Base-by-base conservation (phyloP, 2,329 filamentous ascomycete species). In the Nothophaeocryptopus gaeumannii region DNA sequence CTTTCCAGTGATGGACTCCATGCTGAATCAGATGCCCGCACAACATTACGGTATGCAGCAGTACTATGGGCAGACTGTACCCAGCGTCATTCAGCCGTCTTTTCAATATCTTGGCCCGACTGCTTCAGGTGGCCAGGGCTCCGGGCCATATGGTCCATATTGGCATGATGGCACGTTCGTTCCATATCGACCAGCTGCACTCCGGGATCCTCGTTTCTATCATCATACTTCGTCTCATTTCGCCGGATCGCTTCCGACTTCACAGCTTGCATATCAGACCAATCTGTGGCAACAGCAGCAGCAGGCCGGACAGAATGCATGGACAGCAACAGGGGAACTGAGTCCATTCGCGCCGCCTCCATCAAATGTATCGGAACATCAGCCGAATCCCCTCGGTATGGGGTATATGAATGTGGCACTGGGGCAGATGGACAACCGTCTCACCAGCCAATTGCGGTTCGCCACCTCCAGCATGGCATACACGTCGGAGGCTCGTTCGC, bases 161-260 rank as follows among this genome's bases (percentile, higher is more conserved):
- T 84, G 80, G 79, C 79, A 81, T 14, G 78, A 83, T 70, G 81
- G 80, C n/a, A 79, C 75, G 8, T 81, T 76, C 58, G 77, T 79
- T 33, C 78, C 81, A 10, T 83, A 83, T 64, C 74, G 79, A 51
- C 80, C 81, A 10, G 78, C 80, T 32, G 78, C 79, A 5, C 68
- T 80, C 51, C 73, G 78, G 51, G 79, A 82, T 63, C 72, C 77
- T 39, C 73, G 77, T 14, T 77, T 66, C 52, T 70, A 63, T 55
- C 63, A 60, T 55, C 58, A 61, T 47, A 41, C 58, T 13, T 39
- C 48, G 14, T 37, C 34, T 14, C 45, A 52, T 37, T 62, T 57
- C 31, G 34, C 49, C 2, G 47, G 50, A 26, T 58, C 59, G 2
- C 35, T 58, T 26, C 45, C 60, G 9, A 54, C 44, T 50, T 53